These are phyloP conservation scores for Fusarium temperatum DNA, from an alignment of 2,329 filamentous ascomycete species.

Conservation along the genomic window DNA sequence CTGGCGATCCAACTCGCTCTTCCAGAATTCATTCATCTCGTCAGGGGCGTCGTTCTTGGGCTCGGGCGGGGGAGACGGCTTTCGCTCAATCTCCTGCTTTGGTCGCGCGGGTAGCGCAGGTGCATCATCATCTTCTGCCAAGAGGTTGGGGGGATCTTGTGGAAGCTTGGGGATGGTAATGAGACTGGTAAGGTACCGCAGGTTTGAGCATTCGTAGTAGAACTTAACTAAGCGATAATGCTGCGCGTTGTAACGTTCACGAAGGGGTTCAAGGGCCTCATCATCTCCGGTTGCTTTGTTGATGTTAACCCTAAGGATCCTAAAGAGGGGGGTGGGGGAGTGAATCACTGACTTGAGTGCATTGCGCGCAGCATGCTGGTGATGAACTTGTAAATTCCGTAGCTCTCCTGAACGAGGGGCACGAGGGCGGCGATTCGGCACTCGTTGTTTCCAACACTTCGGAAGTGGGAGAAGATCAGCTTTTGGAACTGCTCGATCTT, in stretches of 20 bases:
- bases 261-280: constrained; percentile 87
- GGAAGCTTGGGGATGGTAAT: constrained; percentile 97
- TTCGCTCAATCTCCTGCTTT: constrained; percentile 75
- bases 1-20: constrained; percentile 87
- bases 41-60: constrained; percentile 83
- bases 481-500: constrained; percentile 99
- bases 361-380: constrained; percentile 99
- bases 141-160: constrained; percentile 89
- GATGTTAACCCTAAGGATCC: constrained; percentile 32
- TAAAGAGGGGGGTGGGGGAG: background rate
- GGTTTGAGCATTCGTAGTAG: constrained; percentile 98
- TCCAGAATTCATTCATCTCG: constrained; percentile 98
- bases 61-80: constrained; percentile 74
- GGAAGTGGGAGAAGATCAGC: constrained; percentile 96
- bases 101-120: constrained; percentile 84
- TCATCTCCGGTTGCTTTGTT: constrained; percentile 84
- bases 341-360: constrained; percentile 79
- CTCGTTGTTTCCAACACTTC: constrained; percentile 91
- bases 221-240: constrained; percentile 97
- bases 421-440: constrained; percentile 95
- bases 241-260: constrained; percentile 90
- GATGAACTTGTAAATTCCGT: constrained; percentile 99
- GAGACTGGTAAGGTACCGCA: constrained; percentile 93
- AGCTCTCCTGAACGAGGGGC: constrained; percentile 94
- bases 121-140: constrained; percentile 84